A percentile compares a stretch with the other conserved stretches of the same genome.
Evolutionary conservation across 768 basidiomycete species (phyloP).

Genomic region (Lentinula aciculospora): DNA sequence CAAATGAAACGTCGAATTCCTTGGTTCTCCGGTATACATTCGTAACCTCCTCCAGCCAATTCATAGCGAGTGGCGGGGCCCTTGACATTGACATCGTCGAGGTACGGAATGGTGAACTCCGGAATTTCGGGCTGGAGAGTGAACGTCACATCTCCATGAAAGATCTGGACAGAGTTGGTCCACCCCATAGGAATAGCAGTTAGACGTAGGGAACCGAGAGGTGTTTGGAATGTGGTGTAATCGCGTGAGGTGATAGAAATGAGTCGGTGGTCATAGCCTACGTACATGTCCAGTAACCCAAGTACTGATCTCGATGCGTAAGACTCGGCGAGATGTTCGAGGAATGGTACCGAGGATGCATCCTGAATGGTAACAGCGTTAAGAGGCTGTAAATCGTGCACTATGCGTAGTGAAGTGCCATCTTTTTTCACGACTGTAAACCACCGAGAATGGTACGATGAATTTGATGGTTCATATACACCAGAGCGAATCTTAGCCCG

Average conservation of each 20-base stretch:
- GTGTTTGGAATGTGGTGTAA: conserved; percentile 35
- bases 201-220: conserved; percentile 21
- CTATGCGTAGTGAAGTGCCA: conserved; percentile 14
- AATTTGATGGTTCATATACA: conserved; percentile 14
- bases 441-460: conserved; percentile 8
- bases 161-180: conserved; percentile 21
- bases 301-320: conserved; percentile 3
- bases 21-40: conserved; percentile 10
- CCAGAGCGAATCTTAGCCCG: conserved; percentile 13
- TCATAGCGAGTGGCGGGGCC: conserved; percentile 26
- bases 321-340: conserved; percentile 10
- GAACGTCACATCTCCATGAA: conserved; percentile 30
- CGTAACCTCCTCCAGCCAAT: conserved; percentile 8
- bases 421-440: conserved; percentile 15
- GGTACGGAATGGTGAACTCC: conserved; percentile 25
- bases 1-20: conserved; percentile 13
- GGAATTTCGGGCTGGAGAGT: conserved; percentile 35
- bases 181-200: conserved; percentile 32
- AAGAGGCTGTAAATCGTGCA: conserved; percentile 21
- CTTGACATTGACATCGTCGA: conserved; percentile 32
- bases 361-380: conserved; percentile 19
- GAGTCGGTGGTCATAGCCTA: conserved; percentile 21
- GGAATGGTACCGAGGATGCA: conserved; percentile 13
- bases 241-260: conserved; percentile 15
- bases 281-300: conserved; percentile 15